These are phyloP conservation scores for Aspergillus bertholletiae DNA, from an alignment of 495 filamentous ascomycete genomes.

Conservation along the genomic window DNA sequence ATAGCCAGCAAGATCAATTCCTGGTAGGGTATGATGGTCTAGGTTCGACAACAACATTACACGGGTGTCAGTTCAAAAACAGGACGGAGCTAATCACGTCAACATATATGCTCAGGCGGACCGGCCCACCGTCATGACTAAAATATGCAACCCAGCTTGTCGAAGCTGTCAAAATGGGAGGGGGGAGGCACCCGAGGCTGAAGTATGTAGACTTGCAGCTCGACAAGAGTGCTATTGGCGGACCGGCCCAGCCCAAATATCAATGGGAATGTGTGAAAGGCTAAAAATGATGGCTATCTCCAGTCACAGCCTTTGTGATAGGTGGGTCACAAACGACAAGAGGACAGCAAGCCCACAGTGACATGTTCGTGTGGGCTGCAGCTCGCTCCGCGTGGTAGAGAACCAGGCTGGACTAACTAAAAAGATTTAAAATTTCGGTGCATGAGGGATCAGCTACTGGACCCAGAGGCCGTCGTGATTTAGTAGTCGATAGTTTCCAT, in stretches of 20 bases:
- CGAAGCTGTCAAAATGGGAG: slow-evolving; percentile 28
- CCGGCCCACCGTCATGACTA: slow-evolving; percentile 1
- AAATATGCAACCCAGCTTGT: slow-evolving; percentile 8
- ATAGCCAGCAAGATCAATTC: background rate
- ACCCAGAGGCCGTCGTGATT: slow-evolving; percentile 1
- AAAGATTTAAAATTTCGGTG: background rate
- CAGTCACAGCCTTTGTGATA: slow-evolving; percentile 2
- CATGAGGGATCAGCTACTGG: background rate
- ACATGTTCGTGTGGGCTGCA: background rate
- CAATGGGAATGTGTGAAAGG: background rate
- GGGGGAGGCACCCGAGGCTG: slow-evolving; percentile 7
- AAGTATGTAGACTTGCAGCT: slow-evolving; percentile 15
- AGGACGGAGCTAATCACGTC: background rate
- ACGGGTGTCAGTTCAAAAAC: background rate
- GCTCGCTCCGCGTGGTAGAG: slow-evolving; percentile 1
- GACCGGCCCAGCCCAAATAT: slow-evolving; percentile 8
- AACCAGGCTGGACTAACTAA: background rate
- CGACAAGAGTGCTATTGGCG: slow-evolving; percentile 10
- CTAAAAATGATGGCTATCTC: background rate
- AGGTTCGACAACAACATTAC: background rate
- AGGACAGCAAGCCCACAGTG: background rate
- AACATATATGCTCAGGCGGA: background rate
- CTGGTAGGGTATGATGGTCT: background rate
- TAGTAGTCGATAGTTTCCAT: slow-evolving; percentile 6
- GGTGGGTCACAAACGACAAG: background rate